Evolutionary conservation across 345 rosid genomes (phyloP).

Genomic region (Pistacia integerrima): DNA sequence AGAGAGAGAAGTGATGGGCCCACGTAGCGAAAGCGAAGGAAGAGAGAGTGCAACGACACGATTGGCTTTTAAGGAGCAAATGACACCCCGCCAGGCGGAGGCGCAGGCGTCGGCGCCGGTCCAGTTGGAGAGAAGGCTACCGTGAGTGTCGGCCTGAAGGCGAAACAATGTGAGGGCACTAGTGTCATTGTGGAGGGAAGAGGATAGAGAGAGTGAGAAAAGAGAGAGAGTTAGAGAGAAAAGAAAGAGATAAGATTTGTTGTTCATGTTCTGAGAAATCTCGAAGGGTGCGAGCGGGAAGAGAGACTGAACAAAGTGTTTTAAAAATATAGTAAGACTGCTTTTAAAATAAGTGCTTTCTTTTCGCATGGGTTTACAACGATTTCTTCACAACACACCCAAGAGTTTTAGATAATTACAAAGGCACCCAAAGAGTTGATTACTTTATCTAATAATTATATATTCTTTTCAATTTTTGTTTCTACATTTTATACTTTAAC

Average conservation of each 20-base stretch:
- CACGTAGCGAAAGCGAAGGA: constrained; percentile 73
- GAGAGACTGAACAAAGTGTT: constrained; percentile 32
- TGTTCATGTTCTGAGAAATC: constrained; percentile 17
- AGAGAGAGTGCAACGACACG: constrained; percentile 62
- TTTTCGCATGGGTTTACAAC: too few relatives aligned
- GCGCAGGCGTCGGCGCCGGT: constrained; percentile 68
- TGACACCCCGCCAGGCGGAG: constrained; percentile 74
- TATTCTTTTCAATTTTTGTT: too few relatives aligned
- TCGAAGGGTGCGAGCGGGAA: constrained; percentile 42
- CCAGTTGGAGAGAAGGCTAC: constrained; percentile 80
- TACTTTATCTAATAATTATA: too few relatives aligned
- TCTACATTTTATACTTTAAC: too few relatives aligned
- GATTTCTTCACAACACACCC: too few relatives aligned
- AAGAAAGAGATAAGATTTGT: constrained; percentile 7
- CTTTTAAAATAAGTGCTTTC: background rate
- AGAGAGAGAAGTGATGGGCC: constrained; percentile 69
- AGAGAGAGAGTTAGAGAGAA: constrained; percentile 18
- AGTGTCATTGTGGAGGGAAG: constrained; percentile 59
- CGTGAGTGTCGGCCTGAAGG: constrained; percentile 76
- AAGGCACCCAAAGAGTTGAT: too few relatives aligned
- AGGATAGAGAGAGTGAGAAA: constrained; percentile 5
- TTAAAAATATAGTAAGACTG: constrained; percentile 16
- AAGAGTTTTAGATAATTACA: too few relatives aligned
- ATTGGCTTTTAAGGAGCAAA: constrained; percentile 52
- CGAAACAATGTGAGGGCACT: constrained; percentile 78